phyloP scores from a whole-genome alignment of 2,329 filamentous ascomycete species.

The Paecilomyces niveus region DNA sequence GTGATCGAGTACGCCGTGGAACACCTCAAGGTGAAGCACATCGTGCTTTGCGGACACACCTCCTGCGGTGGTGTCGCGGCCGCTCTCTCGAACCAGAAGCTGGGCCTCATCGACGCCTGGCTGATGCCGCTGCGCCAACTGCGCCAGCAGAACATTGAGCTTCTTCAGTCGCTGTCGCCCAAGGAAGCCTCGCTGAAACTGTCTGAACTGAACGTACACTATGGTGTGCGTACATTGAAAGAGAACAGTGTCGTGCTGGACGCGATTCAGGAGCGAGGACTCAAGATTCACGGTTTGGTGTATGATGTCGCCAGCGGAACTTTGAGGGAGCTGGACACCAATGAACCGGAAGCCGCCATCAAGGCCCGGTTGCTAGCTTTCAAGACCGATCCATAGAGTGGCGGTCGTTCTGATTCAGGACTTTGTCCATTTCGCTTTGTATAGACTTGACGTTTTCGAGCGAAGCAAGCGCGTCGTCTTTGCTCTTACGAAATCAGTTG shows the following conservation, averaged over 20 bases:
- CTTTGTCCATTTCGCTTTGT: neutral
- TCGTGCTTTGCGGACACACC: constrained; percentile 57
- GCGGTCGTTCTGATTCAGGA: neutral
- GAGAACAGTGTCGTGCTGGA: constrained; percentile 63
- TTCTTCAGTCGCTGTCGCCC: constrained; percentile 41
- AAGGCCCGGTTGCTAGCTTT: constrained; percentile 34
- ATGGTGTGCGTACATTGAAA: constrained; percentile 60
- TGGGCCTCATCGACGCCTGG: constrained; percentile 57
- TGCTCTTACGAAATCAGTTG: neutral
- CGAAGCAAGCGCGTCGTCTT: neutral
- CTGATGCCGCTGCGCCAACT: constrained; percentile 50
- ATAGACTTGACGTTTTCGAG: neutral
- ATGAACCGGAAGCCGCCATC: constrained; percentile 33
- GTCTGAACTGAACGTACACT: constrained; percentile 69
- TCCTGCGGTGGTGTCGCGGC: constrained; percentile 53
- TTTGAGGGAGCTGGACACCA: constrained; percentile 46
- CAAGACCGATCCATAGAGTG: constrained; percentile 21
- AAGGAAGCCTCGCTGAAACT: constrained; percentile 53
- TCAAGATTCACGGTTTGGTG: constrained; percentile 70
- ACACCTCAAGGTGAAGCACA: constrained; percentile 60
- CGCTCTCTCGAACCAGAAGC: constrained; percentile 48
- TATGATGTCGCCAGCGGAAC: constrained; percentile 59
- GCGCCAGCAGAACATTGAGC: constrained; percentile 45
- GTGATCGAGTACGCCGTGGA: constrained; percentile 75
- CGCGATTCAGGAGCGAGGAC: constrained; percentile 61